These are phyloP conservation scores for Linnemannia zychae DNA, from an alignment of 192 early-diverging fungal genomes.

Conservation along the genomic window DNA sequence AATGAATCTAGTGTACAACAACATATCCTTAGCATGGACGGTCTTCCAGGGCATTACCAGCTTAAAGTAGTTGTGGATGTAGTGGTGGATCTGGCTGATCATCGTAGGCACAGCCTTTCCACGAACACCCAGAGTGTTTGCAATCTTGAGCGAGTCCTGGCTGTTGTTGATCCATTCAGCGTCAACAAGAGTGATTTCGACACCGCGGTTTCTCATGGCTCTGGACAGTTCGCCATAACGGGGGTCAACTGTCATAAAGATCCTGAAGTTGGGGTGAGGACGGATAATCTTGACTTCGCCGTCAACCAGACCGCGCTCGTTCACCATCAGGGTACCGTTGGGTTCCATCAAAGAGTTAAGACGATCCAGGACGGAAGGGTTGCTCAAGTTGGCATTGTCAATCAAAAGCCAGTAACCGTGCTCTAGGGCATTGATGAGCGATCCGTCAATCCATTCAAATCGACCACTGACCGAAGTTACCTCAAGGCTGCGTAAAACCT, in stretches of 20 bases:
- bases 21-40: conserved; percentile 62
- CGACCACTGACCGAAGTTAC: conserved; percentile 73
- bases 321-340: conserved; percentile 88
- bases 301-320: conserved; percentile 90
- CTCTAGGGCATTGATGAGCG: conserved; percentile 89
- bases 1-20: conserved; percentile 59
- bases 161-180: conserved; percentile 62
- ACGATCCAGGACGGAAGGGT: conserved; percentile 94
- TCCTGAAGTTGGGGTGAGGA: conserved; percentile 92
- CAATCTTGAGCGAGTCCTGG: conserved; percentile 63
- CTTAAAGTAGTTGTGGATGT: conserved; percentile 49
- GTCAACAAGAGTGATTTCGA: conserved; percentile 86
- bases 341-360: conserved; percentile 95
- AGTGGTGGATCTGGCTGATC: conserved; percentile 59
- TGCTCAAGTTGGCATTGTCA: conserved; percentile 97
- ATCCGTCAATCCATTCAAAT: conserved; percentile 99
- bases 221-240: conserved; percentile 93
- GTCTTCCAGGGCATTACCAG: conserved; percentile 36
- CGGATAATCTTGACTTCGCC: conserved; percentile 81
- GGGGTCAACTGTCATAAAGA: conserved; percentile 97
- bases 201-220: conserved; percentile 97
- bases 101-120: conserved; percentile 52
- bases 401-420: conserved; percentile 94
- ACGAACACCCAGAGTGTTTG: conserved; percentile 62
- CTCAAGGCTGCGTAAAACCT: conserved; percentile 60